These are phyloP conservation scores for Escallonia herrerae DNA, from an alignment of 129 eudicot species.

Conservation along the genomic window DNA sequence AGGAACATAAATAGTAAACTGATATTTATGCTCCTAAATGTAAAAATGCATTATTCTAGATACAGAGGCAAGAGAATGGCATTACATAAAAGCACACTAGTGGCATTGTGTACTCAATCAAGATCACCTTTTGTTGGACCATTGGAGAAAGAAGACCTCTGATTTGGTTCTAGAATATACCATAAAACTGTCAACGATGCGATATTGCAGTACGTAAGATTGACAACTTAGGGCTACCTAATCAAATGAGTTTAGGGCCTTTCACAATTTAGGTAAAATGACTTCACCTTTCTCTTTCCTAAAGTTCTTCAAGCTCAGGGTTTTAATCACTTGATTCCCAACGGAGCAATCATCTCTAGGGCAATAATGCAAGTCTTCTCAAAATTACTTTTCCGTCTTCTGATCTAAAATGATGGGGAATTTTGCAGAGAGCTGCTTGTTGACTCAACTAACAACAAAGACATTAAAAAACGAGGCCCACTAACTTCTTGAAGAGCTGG, in stretches of 20 bases:
- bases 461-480: too few relatives aligned
- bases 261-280: too few relatives aligned
- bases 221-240: slow-evolving; percentile 3
- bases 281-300: too few relatives aligned
- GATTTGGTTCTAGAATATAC: neutral
- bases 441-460: too few relatives aligned
- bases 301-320: too few relatives aligned
- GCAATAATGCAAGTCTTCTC: too few relatives aligned
- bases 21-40: neutral
- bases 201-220: neutral
- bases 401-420: neutral
- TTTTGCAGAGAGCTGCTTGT: too few relatives aligned
- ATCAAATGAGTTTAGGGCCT: neutral
- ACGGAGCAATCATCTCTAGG: too few relatives aligned
- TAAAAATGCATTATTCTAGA: neutral
- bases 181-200: neutral
- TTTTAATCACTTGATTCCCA: too few relatives aligned
- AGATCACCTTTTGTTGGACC: neutral
- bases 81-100: neutral
- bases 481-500: too few relatives aligned
- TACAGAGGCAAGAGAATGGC: neutral
- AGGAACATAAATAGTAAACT: neutral
- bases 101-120: neutral
- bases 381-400: too few relatives aligned
- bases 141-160: neutral